These are phyloP conservation scores for Penicillium nordicum DNA, from an alignment of 2,329 filamentous ascomycete species.

Conservation along the genomic window DNA sequence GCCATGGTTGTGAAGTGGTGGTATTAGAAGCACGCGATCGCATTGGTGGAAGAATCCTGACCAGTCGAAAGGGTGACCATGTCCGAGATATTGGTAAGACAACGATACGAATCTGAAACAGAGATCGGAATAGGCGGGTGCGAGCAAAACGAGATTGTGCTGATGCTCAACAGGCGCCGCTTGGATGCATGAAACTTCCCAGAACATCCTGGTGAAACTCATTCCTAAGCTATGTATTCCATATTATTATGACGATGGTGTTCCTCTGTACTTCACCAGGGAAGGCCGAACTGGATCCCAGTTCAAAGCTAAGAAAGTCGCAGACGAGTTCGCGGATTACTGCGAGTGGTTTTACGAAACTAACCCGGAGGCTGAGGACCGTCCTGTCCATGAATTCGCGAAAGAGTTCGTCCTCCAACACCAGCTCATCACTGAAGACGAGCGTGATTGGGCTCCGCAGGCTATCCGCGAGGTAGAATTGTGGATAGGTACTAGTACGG, in stretches of 20 bases:
- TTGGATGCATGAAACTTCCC: constrained; percentile 47
- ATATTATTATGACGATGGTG: constrained; percentile 47
- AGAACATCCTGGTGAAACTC: constrained; percentile 45
- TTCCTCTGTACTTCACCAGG: constrained; percentile 42
- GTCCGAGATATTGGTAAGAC: constrained; percentile 41
- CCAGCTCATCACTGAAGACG: constrained; percentile 42
- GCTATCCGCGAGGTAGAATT: constrained; percentile 44
- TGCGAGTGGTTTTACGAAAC: constrained; percentile 42
- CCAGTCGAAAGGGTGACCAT: constrained; percentile 35
- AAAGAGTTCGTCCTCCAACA: constrained; percentile 42
- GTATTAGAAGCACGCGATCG: constrained; percentile 37
- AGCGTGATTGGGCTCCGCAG: constrained; percentile 45
- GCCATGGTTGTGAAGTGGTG: constrained; percentile 35
- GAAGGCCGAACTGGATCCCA: constrained; percentile 44
- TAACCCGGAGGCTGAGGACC: constrained; percentile 42
- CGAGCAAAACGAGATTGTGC: neutral
- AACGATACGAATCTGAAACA: neutral
- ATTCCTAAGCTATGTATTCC: constrained; percentile 43
- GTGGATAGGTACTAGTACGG: constrained; percentile 44
- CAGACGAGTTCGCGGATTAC: constrained; percentile 46
- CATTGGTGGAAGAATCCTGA: constrained; percentile 40
- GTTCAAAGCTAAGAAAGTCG: constrained; percentile 48
- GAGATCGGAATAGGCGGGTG: neutral
- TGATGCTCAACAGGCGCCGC: constrained; percentile 35
- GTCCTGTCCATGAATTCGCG: constrained; percentile 40